Percentiles rank a stretch among this genome's conserved stretches.
These are phyloP conservation scores for Violaceomyces palustris DNA, from an alignment of 1,284 basidiomycete species.

Conservation along the genomic window DNA sequence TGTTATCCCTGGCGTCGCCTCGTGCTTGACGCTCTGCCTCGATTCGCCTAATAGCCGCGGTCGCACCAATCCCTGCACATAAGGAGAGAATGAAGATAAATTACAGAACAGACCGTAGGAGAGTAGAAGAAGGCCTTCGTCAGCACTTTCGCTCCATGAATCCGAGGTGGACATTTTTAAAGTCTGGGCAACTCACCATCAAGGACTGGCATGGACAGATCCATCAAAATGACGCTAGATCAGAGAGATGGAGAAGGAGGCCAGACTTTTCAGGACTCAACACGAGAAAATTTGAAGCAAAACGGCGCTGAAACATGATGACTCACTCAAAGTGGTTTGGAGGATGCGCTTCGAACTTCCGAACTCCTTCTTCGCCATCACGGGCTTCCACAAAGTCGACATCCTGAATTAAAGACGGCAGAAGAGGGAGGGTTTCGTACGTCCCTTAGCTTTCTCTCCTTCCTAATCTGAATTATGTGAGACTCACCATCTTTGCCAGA, in stretches of 20 bases:
- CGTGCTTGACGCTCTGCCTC: constrained; percentile 3
- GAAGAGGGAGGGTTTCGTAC: neutral
- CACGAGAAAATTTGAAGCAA: too few relatives aligned
- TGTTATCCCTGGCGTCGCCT: neutral
- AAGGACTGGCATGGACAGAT: constrained; percentile 86
- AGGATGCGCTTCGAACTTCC: constrained; percentile 19
- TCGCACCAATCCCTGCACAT: constrained; percentile 38
- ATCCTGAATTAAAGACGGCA: too few relatives aligned
- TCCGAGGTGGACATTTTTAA: too few relatives aligned
- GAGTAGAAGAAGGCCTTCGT: too few relatives aligned
- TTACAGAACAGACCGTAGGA: too few relatives aligned
- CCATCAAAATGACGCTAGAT: constrained; percentile 59
- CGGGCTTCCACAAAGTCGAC: constrained; percentile 34
- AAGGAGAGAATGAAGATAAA: too few relatives aligned
- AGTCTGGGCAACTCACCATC: constrained; percentile 67
- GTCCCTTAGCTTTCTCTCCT: too few relatives aligned
- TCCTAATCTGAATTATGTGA: too few relatives aligned
- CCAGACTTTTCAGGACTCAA: too few relatives aligned
- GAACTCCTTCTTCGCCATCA: constrained; percentile 43
- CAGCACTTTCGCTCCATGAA: too few relatives aligned
- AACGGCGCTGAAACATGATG: too few relatives aligned
- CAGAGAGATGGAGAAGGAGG: too few relatives aligned
- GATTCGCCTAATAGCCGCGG: constrained; percentile 27
- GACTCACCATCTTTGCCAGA: constrained; percentile 26
- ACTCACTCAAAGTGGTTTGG: constrained; percentile 25